A percentile compares a stretch with the other conserved stretches of the same genome.
phyloP scores from a whole-genome alignment of 2,329 filamentous ascomycete genomes.

The Xylariaceae sp. region DNA sequence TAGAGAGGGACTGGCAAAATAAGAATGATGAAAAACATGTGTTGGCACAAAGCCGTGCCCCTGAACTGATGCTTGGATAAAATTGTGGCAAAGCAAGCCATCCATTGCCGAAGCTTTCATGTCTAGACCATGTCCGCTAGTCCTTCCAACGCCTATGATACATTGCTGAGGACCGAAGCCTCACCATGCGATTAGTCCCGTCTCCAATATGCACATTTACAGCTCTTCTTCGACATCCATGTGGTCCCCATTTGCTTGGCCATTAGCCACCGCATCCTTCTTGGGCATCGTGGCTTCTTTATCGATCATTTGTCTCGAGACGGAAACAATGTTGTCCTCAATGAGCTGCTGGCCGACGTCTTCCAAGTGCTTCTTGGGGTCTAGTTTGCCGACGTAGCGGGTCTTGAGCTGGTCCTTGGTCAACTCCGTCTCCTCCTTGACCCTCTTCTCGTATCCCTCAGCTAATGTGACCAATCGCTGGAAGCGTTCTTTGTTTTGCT shows the following conservation, averaged over 20 bases:
- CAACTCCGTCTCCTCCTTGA: slow-evolving; percentile 97
- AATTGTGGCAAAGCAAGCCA: slow-evolving; percentile 29
- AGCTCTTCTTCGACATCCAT: slow-evolving; percentile 71
- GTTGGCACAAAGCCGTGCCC: background rate
- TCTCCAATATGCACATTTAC: slow-evolving; percentile 33
- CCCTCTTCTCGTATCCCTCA: slow-evolving; percentile 97
- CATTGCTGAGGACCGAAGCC: slow-evolving; percentile 28
- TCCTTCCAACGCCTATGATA: slow-evolving; percentile 39
- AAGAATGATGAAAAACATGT: background rate
- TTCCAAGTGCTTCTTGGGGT: slow-evolving; percentile 99
- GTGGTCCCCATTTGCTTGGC: slow-evolving; percentile 56
- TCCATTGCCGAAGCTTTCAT: slow-evolving; percentile 32
- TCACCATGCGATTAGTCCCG: slow-evolving; percentile 22
- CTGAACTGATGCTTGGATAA: background rate
- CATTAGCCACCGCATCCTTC: slow-evolving; percentile 59
- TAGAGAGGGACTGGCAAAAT: background rate
- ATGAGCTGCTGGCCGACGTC: slow-evolving; percentile 95
- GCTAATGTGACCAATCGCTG: slow-evolving; percentile 85
- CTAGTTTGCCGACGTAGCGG: slow-evolving; percentile 96
- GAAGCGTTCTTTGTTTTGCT: slow-evolving; percentile 84
- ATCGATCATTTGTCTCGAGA: slow-evolving; percentile 99
- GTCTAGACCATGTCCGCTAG: slow-evolving; percentile 32
- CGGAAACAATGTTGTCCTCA: slow-evolving; percentile 98
- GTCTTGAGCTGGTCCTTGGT: slow-evolving; percentile 98
- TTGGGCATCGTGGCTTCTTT: slow-evolving; percentile 94